Evolutionary conservation across 2,329 filamentous ascomycete species (phyloP).

Genomic region (Trichophyton verrucosum): DNA sequence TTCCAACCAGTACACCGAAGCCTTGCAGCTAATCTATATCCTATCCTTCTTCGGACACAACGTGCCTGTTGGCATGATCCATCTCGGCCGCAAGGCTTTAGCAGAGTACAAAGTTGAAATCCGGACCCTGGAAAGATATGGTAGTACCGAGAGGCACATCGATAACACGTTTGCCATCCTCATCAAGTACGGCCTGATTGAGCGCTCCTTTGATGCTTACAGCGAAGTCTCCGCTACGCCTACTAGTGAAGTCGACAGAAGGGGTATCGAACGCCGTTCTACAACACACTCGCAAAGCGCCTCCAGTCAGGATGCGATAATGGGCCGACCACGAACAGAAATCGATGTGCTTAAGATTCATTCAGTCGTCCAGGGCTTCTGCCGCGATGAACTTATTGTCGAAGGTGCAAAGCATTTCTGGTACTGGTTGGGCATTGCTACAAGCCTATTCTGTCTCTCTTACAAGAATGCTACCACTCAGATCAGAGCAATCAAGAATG

Average conservation of each 20-base stretch:
- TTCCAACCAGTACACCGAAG: constrained; percentile 35
- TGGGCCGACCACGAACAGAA: constrained; percentile 21
- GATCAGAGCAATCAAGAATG: constrained; percentile 27
- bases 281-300: constrained; percentile 21
- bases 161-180: constrained; percentile 36
- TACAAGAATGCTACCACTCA: constrained; percentile 31
- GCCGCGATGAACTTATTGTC: constrained; percentile 34
- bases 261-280: constrained; percentile 15
- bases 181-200: constrained; percentile 36
- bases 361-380: constrained; percentile 37
- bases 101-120: constrained; percentile 18
- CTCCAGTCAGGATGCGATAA: constrained; percentile 23
- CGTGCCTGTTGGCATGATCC: constrained; percentile 54
- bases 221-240: constrained; percentile 10
- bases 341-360: constrained; percentile 39
- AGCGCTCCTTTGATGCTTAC: constrained; percentile 28
- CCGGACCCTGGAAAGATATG: constrained; percentile 17
- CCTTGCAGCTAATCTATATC: constrained; percentile 52
- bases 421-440: constrained; percentile 33
- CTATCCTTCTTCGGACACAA: constrained; percentile 54
- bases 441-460: constrained; percentile 30
- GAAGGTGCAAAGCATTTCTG: constrained; percentile 27
- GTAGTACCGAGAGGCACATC: constrained; percentile 24
- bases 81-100: constrained; percentile 37
- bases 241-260: constrained; percentile 8